Evolutionary conservation across 345 rosid species (phyloP).

Genomic region (Gossypium anomalum): DNA sequence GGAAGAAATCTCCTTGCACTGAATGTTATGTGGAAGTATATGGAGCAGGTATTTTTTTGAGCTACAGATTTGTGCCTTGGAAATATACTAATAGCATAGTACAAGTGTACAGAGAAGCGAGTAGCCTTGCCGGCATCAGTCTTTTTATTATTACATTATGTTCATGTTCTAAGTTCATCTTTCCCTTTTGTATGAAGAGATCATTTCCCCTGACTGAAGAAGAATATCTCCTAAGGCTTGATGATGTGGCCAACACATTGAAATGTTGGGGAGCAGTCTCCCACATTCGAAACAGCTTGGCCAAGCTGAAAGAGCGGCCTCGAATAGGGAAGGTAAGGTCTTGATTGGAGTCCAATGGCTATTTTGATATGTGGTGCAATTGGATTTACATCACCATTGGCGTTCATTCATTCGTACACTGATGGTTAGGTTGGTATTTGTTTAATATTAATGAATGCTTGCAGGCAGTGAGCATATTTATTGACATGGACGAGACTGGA

Average conservation of each 20-base stretch:
- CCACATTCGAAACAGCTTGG: conserved; percentile 80
- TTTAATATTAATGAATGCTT: conserved; percentile 2
- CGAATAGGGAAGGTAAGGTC: conserved; percentile 36
- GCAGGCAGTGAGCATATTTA: conserved; percentile 99
- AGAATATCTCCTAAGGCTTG: conserved; percentile 88
- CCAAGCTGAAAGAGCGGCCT: conserved; percentile 82
- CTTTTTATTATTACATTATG: not conserved
- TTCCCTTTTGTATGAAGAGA: conserved; percentile 40
- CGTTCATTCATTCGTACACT: not conserved
- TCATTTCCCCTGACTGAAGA: conserved; percentile 94
- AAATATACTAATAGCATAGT: not conserved
- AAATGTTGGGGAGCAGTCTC: conserved; percentile 98
- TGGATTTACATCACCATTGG: not conserved
- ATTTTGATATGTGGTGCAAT: not conserved
- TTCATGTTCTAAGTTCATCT: conserved; percentile 1
- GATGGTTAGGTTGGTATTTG: not conserved
- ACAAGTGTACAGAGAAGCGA: not conserved
- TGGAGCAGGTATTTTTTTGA: conserved; percentile 62
- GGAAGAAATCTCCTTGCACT: conserved; percentile 89
- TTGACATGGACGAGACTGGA: conserved; percentile 90
- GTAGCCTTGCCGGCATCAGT: not conserved
- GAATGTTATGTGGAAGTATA: conserved; percentile 99
- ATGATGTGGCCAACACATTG: conserved; percentile 83
- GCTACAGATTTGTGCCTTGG: not conserved
- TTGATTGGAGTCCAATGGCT: not conserved